phyloP scores from a whole-genome alignment of 75 land plant species.

The Sequoiadendron giganteum region DNA sequence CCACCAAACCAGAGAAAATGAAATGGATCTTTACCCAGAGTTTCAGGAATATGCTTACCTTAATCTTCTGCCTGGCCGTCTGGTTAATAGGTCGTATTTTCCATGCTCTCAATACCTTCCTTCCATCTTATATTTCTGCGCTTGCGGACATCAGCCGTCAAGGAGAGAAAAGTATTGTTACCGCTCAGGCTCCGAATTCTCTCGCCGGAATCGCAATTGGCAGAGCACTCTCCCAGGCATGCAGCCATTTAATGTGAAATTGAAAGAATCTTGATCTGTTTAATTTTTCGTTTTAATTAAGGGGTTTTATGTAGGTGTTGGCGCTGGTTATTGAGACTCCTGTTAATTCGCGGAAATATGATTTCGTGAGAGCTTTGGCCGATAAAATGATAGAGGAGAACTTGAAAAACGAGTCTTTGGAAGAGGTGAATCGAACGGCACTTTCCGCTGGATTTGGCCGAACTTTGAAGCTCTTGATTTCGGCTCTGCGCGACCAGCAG shows the following conservation, averaged over 20 bases:
- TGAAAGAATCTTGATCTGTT: not conserved
- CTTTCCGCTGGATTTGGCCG: conserved; percentile 55
- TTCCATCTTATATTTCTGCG: not conserved
- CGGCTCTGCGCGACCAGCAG: not conserved
- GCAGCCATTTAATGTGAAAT: not conserved
- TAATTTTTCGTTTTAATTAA: not conserved
- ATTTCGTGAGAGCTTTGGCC: conserved; percentile 55
- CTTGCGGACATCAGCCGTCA: not conserved
- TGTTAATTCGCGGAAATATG: conserved; percentile 72
- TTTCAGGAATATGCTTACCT: not conserved
- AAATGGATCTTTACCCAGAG: not conserved
- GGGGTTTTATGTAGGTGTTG: conserved; percentile 45
- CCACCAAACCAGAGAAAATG: not conserved
- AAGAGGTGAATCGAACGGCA: conserved; percentile 58
- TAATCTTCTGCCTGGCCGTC: not conserved
- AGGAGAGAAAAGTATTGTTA: not conserved
- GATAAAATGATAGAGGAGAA: conserved; percentile 74
- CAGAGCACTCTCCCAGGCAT: conserved; percentile 37
- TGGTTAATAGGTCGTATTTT: not conserved
- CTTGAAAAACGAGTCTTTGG: conserved; percentile 26
- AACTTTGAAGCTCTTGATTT: conserved; percentile 31
- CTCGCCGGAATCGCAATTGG: conserved; percentile 17
- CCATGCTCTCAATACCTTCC: not conserved
- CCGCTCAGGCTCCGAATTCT: not conserved
- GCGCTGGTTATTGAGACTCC: conserved; percentile 55